phyloP scores from a whole-genome alignment of 805 yeast species.

The Candida peoriensis region DNA sequence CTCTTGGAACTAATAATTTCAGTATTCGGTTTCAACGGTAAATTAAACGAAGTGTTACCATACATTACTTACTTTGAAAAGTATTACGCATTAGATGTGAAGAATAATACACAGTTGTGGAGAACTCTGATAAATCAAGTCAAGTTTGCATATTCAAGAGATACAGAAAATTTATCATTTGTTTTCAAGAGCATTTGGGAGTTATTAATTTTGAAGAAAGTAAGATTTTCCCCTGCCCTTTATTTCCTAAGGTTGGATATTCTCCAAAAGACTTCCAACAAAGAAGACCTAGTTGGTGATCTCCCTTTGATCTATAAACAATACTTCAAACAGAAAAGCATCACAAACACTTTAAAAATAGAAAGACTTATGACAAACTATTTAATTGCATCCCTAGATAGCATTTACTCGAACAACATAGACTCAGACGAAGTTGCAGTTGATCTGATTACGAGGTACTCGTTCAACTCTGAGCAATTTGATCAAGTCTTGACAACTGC shows the following conservation, averaged over 20 bases:
- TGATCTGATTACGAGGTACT: conserved; percentile 4
- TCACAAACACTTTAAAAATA: conserved; percentile 3
- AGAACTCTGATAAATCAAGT: conserved; percentile 10
- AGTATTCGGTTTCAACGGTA: conserved; percentile 15
- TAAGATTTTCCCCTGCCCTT: conserved; percentile 7
- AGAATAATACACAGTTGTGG: conserved; percentile 12
- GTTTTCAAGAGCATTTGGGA: conserved; percentile 15
- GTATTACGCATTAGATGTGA: conserved; percentile 9
- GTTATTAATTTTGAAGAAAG: conserved; percentile 9
- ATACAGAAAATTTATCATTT: conserved; percentile 2
- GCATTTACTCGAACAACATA: conserved; percentile 8
- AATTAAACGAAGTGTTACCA: conserved; percentile 7
- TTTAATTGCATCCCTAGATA: conserved; percentile 4
- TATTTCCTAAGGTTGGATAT: conserved; percentile 10
- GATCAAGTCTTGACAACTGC: background rate
- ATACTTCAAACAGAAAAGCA: conserved; percentile 3
- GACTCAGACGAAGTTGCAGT: conserved; percentile 6
- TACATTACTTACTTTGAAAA: conserved; percentile 13
- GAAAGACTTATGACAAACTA: conserved; percentile 12
- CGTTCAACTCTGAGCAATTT: conserved; percentile 1
- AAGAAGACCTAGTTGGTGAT: conserved; percentile 11
- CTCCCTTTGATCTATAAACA: conserved; percentile 8
- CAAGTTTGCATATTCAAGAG: conserved; percentile 4
- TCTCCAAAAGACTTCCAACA: conserved; percentile 5
- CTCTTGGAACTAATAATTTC: conserved; percentile 13